Conservation (phyloP, 1,139 yeast genomes). For the Casaregolazyma lundiana region DNA sequence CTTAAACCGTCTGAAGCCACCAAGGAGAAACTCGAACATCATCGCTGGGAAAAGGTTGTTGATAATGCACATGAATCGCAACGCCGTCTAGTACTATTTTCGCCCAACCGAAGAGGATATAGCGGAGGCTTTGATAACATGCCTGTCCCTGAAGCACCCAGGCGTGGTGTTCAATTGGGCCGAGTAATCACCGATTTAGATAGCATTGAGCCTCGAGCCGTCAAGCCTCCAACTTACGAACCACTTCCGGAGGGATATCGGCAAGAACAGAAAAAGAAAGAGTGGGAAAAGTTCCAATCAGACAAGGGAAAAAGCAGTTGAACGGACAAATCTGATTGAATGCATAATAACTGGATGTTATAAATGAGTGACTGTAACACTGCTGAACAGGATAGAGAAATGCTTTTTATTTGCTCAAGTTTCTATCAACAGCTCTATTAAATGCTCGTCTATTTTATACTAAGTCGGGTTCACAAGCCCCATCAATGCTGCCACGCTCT, state of each 20-base stretch:
- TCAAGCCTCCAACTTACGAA: conserved; percentile 5
- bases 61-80: conserved; percentile 20
- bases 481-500: conserved; percentile 6
- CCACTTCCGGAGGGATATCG: conserved; percentile 8
- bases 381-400: too few species aligned
- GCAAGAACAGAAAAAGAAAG: conserved; percentile 7
- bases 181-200: conserved; percentile 21
- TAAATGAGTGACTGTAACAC: too few species aligned
- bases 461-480: conserved; percentile 4
- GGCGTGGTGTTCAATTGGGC: conserved; percentile 26
- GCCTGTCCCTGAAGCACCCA: conserved; percentile 27
- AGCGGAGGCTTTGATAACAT: conserved; percentile 17
- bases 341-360: neutral
- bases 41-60: conserved; percentile 11
- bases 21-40: conserved; percentile 11
- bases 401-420: neutral
- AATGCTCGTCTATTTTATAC: too few species aligned
- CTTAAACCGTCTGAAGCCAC: conserved; percentile 14
- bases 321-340: too few species aligned
- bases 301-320: neutral
- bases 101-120: conserved; percentile 8
- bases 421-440: neutral
- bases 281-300: conserved; percentile 9
- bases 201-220: conserved; percentile 17
- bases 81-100: conserved; percentile 10